These are phyloP conservation scores for Cordyceps sp. DNA, from an alignment of 2,329 filamentous ascomycete genomes.

Conservation along the genomic window DNA sequence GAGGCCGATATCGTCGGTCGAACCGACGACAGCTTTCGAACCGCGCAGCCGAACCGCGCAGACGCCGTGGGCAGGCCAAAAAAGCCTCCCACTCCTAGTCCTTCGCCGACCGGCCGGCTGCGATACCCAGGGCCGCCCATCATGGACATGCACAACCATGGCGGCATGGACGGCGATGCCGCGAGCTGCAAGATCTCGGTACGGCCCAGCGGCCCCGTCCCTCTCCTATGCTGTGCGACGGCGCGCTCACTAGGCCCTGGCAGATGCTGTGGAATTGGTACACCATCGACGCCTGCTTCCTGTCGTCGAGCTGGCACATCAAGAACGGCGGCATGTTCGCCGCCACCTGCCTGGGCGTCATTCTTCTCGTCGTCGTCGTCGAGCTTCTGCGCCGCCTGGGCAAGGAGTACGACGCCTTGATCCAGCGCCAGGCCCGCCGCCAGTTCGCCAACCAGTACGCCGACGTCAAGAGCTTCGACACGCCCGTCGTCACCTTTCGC, in stretches of 20 bases:
- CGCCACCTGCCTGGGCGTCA: slow-evolving; percentile 60
- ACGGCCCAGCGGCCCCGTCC: slow-evolving; percentile 2
- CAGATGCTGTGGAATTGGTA: slow-evolving; percentile 73
- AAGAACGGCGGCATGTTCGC: slow-evolving; percentile 57
- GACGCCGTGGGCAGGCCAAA: too few species aligned
- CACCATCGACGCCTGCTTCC: slow-evolving; percentile 56
- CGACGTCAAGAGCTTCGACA: slow-evolving; percentile 7
- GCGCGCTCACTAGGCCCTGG: neutral
- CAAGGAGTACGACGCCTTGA: slow-evolving; percentile 54
- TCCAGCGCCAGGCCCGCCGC: slow-evolving; percentile 33
- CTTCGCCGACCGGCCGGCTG: too few species aligned
- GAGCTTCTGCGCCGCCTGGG: slow-evolving; percentile 55
- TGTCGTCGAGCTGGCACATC: slow-evolving; percentile 54
- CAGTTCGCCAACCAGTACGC: slow-evolving; percentile 6
- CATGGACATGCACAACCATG: slow-evolving; percentile 6
- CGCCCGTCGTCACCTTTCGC: slow-evolving; percentile 20
- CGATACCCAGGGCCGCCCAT: too few species aligned
- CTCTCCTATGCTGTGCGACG: neutral
- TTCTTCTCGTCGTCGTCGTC: slow-evolving; percentile 53
- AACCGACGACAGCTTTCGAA: too few species aligned
- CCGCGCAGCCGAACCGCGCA: too few species aligned
- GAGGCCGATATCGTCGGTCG: too few species aligned
- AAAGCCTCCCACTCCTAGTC: too few species aligned
- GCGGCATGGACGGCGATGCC: slow-evolving; percentile 6
- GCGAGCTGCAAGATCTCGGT: slow-evolving; percentile 16